Conservation (phyloP, 495 filamentous ascomycete species). For the Penicillium antarcticum region DNA sequence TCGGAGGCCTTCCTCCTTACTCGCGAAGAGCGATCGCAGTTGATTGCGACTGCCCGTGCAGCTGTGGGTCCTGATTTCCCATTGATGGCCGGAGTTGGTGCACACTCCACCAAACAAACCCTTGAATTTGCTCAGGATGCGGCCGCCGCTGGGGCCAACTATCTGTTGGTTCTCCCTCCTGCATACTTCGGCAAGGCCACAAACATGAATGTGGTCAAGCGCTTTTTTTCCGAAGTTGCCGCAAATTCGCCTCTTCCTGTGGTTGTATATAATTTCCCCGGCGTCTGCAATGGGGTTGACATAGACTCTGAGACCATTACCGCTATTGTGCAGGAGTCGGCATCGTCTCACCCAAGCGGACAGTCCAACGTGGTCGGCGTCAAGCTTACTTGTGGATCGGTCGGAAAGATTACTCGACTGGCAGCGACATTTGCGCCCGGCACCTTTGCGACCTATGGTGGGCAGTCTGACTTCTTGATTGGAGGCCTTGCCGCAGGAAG, state of each 20-base stretch:
- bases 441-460: constrained; percentile 63
- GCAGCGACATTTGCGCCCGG: constrained; percentile 51
- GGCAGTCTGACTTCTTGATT: constrained; percentile 68
- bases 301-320: constrained; percentile 60
- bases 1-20: constrained; percentile 63
- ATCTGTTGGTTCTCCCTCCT: constrained; percentile 56
- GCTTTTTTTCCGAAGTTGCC: constrained; percentile 58
- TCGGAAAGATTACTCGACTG: constrained; percentile 62
- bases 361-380: constrained; percentile 58
- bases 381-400: constrained; percentile 67
- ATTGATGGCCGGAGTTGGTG: constrained; percentile 60
- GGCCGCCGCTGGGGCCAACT: constrained; percentile 53
- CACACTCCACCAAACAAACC: constrained; percentile 61
- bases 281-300: constrained; percentile 68
- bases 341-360: constrained; percentile 41
- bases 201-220: constrained; percentile 51
- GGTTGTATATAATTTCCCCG: constrained; percentile 69
- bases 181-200: constrained; percentile 63
- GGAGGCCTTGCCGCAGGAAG: constrained; percentile 43
- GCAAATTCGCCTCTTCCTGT: constrained; percentile 49
- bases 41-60: constrained; percentile 51
- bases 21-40: constrained; percentile 50
- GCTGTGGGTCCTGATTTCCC: constrained; percentile 48
- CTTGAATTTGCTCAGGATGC: constrained; percentile 58
- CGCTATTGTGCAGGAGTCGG: constrained; percentile 41